These are phyloP conservation scores for Trypanosoma vivax DNA, from an alignment of 208 protist genomes.

Conservation along the genomic window DNA sequence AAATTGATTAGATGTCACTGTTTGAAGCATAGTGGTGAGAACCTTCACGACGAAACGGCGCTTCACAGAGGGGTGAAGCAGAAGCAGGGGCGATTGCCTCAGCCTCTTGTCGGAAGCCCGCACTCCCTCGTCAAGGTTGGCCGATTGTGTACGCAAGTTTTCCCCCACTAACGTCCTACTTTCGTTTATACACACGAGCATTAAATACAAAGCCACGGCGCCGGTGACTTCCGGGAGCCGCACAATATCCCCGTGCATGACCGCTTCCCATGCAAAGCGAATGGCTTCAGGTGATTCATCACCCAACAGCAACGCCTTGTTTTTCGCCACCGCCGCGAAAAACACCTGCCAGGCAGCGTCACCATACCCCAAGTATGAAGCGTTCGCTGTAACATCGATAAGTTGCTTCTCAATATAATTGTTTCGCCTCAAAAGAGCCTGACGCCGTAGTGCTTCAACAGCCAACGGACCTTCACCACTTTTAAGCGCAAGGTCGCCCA, in stretches of 20 bases:
- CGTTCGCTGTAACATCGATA: constrained; percentile 36
- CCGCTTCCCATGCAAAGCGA: constrained; percentile 53
- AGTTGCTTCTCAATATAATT: constrained; percentile 37
- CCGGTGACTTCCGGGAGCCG: constrained; percentile 60
- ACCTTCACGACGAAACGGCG: constrained; percentile 33
- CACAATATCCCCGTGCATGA: constrained; percentile 56
- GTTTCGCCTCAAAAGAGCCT: constrained; percentile 57
- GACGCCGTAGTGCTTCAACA: constrained; percentile 73
- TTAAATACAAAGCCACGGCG: constrained; percentile 61
- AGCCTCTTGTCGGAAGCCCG: background rate
- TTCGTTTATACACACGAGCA: constrained; percentile 35
- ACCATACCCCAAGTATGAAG: constrained; percentile 48
- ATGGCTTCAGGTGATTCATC: constrained; percentile 23
- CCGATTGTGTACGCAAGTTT: constrained; percentile 13
- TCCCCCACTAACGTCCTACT: constrained; percentile 22
- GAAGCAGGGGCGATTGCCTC: background rate
- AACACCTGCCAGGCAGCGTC: constrained; percentile 68
- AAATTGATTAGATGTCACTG: constrained; percentile 18
- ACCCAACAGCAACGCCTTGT: constrained; percentile 36
- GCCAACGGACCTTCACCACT: constrained; percentile 39
- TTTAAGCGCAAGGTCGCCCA: constrained; percentile 20
- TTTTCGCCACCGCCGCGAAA: constrained; percentile 38
- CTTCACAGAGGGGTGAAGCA: constrained; percentile 30
- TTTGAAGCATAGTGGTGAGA: constrained; percentile 23
- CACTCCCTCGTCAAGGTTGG: constrained; percentile 36